Evolutionary conservation across 2,329 filamentous ascomycete species (phyloP).

Genomic region (Lasiodiplodia citricola): DNA sequence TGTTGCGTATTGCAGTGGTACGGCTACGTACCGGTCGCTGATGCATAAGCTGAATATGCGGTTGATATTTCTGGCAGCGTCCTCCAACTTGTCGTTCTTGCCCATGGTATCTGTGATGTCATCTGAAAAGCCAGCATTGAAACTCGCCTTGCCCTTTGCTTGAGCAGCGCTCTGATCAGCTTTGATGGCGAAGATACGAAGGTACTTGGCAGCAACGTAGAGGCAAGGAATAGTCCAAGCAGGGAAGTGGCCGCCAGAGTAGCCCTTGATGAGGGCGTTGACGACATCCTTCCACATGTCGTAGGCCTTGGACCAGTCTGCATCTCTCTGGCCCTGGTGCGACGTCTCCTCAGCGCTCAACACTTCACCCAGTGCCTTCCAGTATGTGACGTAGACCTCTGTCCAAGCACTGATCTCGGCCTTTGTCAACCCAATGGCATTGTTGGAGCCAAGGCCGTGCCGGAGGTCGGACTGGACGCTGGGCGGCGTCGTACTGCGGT

Average conservation of each 20-base stretch:
- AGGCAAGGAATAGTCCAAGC: conserved; percentile 93
- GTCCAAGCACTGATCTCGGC: conserved; percentile 81
- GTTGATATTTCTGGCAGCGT: conserved; percentile 89
- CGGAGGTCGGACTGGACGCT: conserved; percentile 73
- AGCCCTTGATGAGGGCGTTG: conserved; percentile 78
- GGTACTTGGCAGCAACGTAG: conserved; percentile 84
- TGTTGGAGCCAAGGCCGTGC: conserved; percentile 65
- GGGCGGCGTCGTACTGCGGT: conserved; percentile 70
- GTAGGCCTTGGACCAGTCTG: conserved; percentile 84
- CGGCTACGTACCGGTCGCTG: conserved; percentile 74
- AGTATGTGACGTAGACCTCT: conserved; percentile 82
- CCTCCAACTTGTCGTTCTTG: conserved; percentile 84
- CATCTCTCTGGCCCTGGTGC: conserved; percentile 50
- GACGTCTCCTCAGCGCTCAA: conserved; percentile 66
- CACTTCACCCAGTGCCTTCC: conserved; percentile 79
- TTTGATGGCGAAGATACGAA: conserved; percentile 87
- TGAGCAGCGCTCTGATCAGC: conserved; percentile 75
- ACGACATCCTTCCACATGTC: conserved; percentile 87
- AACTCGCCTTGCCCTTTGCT: conserved; percentile 52
- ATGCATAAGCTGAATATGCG: conserved; percentile 90
- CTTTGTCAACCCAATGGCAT: conserved; percentile 61
- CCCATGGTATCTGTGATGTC: conserved; percentile 71
- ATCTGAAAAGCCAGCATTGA: conserved; percentile 69
- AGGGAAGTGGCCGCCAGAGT: conserved; percentile 75
- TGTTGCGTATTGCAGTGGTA: conserved; percentile 51